These are phyloP conservation scores for Cryptosporidium xiaoi DNA, from an alignment of 169 alveolate genomes.

Conservation along the genomic window DNA sequence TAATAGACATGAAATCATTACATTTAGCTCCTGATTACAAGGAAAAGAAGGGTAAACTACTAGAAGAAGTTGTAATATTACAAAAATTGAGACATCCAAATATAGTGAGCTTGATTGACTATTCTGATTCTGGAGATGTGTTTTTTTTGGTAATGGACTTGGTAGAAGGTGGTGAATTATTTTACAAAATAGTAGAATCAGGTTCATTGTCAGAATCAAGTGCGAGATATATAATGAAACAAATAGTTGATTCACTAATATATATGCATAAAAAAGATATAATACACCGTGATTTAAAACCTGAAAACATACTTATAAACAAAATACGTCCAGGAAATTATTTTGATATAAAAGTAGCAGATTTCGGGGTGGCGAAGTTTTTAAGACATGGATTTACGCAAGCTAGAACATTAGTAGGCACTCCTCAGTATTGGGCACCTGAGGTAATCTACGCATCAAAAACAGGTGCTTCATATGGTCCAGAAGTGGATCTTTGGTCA, in stretches of 20 bases:
- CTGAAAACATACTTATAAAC: slow-evolving; percentile 91
- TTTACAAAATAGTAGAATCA: slow-evolving; percentile 86
- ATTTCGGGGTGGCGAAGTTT: slow-evolving; percentile 80
- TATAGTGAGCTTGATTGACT: slow-evolving; percentile 82
- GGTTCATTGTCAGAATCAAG: slow-evolving; percentile 80
- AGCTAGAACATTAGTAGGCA: slow-evolving; percentile 80
- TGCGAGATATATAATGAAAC: slow-evolving; percentile 83
- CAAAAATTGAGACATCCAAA: slow-evolving; percentile 82
- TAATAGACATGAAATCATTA: slow-evolving; percentile 27
- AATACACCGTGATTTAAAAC: slow-evolving; percentile 92
- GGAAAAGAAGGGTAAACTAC: slow-evolving; percentile 64
- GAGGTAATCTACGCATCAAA: slow-evolving; percentile 71
- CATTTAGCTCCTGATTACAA: slow-evolving; percentile 26
- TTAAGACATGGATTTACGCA: slow-evolving; percentile 61
- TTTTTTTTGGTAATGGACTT: slow-evolving; percentile 88
- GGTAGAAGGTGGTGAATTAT: slow-evolving; percentile 92
- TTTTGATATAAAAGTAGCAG: slow-evolving; percentile 77
- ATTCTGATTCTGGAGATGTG: slow-evolving; percentile 82
- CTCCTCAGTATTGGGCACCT: slow-evolving; percentile 82
- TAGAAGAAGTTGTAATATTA: slow-evolving; percentile 82
- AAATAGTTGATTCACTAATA: slow-evolving; percentile 81
- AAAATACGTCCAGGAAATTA: slow-evolving; percentile 74
- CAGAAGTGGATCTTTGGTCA: slow-evolving; percentile 77
- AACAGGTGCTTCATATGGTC: slow-evolving; percentile 62
- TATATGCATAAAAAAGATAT: slow-evolving; percentile 85